phyloP scores from a whole-genome alignment of 2,329 filamentous ascomycete genomes.

The Diaporthe capsici region DNA sequence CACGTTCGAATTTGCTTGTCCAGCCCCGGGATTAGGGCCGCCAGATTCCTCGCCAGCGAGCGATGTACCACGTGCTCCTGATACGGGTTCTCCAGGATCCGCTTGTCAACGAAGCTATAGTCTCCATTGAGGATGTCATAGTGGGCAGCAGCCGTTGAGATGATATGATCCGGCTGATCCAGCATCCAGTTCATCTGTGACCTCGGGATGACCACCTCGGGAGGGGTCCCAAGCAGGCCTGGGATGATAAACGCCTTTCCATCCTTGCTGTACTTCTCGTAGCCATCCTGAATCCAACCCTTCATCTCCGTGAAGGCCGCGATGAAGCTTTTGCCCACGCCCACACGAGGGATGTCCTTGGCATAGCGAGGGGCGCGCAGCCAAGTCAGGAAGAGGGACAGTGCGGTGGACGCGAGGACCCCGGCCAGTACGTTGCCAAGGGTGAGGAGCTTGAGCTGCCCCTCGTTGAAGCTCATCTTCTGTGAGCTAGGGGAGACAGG shows the following conservation, averaged over 20 bases:
- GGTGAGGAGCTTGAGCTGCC: conserved; percentile 17
- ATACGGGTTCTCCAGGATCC: conserved; percentile 54
- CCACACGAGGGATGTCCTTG: conserved; percentile 31
- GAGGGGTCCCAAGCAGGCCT: conserved; percentile 55
- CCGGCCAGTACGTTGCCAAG: conserved; percentile 18
- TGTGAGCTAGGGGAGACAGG: too few species aligned
- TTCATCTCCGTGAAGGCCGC: conserved; percentile 29
- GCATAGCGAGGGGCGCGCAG: conserved; percentile 32
- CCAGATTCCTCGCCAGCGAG: conserved; percentile 58
- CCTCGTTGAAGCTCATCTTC: conserved; percentile 18
- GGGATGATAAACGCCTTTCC: conserved; percentile 59
- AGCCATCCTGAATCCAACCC: conserved; percentile 27
- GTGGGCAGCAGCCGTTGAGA: conserved; percentile 59
- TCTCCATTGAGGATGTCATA: conserved; percentile 54
- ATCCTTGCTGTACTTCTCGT: conserved; percentile 56
- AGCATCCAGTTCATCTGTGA: conserved; percentile 62
- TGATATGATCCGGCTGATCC: conserved; percentile 59
- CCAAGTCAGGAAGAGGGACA: conserved; percentile 32
- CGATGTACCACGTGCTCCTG: conserved; percentile 60
- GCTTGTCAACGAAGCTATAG: conserved; percentile 59
- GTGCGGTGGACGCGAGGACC: not conserved
- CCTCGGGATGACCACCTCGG: conserved; percentile 61
- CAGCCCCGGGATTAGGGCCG: conserved; percentile 55
- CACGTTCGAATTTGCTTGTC: conserved; percentile 57
- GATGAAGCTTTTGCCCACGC: conserved; percentile 32